phyloP scores from a whole-genome alignment of 2,329 filamentous ascomycete genomes.

The Beauveria sp. region DNA sequence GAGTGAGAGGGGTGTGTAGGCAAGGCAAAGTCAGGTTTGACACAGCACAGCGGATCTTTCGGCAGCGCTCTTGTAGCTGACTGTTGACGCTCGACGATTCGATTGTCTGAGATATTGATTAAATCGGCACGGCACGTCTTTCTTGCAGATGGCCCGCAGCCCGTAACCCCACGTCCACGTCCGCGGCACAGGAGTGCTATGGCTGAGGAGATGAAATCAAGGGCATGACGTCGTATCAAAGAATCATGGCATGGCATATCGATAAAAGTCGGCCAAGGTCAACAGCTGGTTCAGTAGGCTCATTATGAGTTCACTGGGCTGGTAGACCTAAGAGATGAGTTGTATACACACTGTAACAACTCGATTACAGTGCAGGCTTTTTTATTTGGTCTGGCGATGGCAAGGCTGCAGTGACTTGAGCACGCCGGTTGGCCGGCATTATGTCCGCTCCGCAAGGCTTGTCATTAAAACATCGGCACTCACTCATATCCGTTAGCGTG shows the following conservation, averaged over 20 bases:
- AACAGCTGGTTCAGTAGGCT: background rate
- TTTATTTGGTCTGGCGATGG: no score
- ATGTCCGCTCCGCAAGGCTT: no score
- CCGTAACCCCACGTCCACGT: background rate
- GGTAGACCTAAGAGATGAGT: no score
- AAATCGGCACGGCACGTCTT: background rate
- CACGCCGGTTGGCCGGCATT: background rate
- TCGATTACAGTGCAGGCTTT: no score
- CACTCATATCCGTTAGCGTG: no score
- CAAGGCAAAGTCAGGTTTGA: background rate
- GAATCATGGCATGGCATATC: background rate
- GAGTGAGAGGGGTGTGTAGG: no score
- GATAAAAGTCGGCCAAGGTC: background rate
- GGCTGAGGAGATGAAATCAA: background rate
- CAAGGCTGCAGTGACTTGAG: background rate
- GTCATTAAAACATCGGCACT: no score
- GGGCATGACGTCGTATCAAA: background rate
- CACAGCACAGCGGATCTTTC: background rate
- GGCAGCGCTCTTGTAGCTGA: background rate
- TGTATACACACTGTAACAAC: no score
- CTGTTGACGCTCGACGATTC: background rate
- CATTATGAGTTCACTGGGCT: background rate
- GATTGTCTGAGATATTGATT: background rate
- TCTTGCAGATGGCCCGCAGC: background rate
- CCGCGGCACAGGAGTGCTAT: background rate